Evolutionary conservation across 2,329 filamentous ascomycete genomes (phyloP), one percentile per base, ranked within the genome.

Genomic region (Lojkania enalia): DNA sequence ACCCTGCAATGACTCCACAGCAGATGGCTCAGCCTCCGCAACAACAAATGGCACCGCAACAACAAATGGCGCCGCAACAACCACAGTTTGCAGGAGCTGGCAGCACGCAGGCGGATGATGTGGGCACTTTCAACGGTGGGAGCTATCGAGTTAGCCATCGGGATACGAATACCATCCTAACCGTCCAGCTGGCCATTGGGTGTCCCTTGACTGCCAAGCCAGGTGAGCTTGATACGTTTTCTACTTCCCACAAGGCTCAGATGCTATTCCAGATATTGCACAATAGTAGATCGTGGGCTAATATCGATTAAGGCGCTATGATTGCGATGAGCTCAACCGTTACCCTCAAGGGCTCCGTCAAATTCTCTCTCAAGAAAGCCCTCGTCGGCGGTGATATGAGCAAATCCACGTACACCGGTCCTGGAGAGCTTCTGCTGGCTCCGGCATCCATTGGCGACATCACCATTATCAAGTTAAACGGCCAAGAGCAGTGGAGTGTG

Each of bases 41-140:
- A 32, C 60, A 60, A 49, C 55, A 52, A 51, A 64, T 48, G 61
- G 66, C 54, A 20, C 51, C 47, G 5, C 54, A 56, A 36, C 54
- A 65, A 54, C 41, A 67, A 49, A 47, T 46, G 69, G 70, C n/a
- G 70, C 72, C 23, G 72, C 77, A 2, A 2, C 65, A 69, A 25
- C 73, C 72, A 2, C 79, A 86, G 45, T 90, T 92, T 52, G 67
- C 77, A 4, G 88, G 87, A 20, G 83, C 81, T 0, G 70, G 72
- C 21, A 71, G 72, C 25, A 77, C 85, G 0, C 79, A 80, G 1
- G 76, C 83, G 20, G 94, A 97, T 68, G 91, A 96, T 57, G 83
- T 95, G 1, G 94, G 94, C n/a, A 94, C 87, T 0, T 99, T 97
- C 76, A 97, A 97, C 66, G 94, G 94, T 13, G 94, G 94, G 11